A percentile compares a stretch with the other conserved stretches of the same genome.
These are phyloP conservation scores for Gleditsia sinensis DNA, from an alignment of 306 rosid species.

Conservation along the genomic window DNA sequence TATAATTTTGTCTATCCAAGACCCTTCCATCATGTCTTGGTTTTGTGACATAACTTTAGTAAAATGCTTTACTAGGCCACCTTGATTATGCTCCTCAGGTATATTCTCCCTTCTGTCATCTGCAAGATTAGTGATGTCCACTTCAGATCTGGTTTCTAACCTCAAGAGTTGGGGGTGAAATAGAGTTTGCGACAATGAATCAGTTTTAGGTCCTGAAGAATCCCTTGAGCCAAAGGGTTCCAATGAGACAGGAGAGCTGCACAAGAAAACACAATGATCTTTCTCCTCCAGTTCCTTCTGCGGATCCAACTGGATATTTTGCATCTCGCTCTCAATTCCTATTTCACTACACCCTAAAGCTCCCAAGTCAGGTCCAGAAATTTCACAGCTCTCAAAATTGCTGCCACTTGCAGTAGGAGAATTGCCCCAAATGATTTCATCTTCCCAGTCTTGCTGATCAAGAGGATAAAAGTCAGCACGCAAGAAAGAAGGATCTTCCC, in stretches of 20 bases:
- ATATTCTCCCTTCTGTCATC: constrained; percentile 49
- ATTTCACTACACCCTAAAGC: constrained; percentile 51
- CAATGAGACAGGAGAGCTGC: constrained; percentile 52
- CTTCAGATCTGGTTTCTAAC: constrained; percentile 60
- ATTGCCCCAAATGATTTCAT: constrained; percentile 80
- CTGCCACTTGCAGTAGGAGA: constrained; percentile 62
- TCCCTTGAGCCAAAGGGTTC: constrained; percentile 65
- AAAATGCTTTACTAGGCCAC: constrained; percentile 51
- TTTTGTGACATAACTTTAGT: constrained; percentile 66
- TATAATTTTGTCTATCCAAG: constrained; percentile 83
- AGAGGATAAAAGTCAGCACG: constrained; percentile 65
- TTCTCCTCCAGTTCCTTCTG: constrained; percentile 43
- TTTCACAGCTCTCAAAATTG: constrained; percentile 58
- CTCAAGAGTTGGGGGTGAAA: constrained; percentile 92
- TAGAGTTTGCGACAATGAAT: constrained; percentile 43
- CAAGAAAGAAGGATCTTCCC: constrained; percentile 43
- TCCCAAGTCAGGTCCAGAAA: constrained; percentile 65
- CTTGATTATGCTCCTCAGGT: constrained; percentile 51
- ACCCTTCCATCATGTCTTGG: constrained; percentile 75
- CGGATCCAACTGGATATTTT: constrained; percentile 39
- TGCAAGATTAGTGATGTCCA: constrained; percentile 41
- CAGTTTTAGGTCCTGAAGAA: constrained; percentile 43
- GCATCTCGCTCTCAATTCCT: constrained; percentile 53
- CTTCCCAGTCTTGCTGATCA: constrained; percentile 96
- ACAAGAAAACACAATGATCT: constrained; percentile 34